Percentiles rank a stretch among this genome's conserved stretches.
These are phyloP conservation scores for Piloderma croceum DNA, from an alignment of 768 basidiomycete genomes.

Conservation along the genomic window DNA sequence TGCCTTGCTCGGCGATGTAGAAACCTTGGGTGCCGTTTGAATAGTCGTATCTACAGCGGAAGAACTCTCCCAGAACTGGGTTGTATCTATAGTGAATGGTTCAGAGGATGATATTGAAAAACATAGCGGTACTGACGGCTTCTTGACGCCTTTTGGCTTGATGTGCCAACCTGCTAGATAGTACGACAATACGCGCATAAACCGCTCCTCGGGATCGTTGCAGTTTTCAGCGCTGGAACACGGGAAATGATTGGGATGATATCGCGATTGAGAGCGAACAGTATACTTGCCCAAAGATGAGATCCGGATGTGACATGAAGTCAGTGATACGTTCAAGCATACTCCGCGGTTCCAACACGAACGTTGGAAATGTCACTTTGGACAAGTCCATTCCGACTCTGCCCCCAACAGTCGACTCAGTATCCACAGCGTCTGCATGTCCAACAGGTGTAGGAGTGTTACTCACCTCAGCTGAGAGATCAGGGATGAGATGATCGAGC, in stretches of 20 bases:
- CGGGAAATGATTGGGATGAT: conserved; percentile 7
- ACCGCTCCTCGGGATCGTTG: conserved; percentile 82
- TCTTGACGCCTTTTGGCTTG: conserved; percentile 99
- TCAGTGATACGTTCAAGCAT: conserved; percentile 99
- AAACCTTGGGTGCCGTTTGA: conserved; percentile 87
- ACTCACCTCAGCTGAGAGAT: conserved; percentile 84
- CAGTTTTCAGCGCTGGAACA: conserved; percentile 66
- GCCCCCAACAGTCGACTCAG: conserved; percentile 5
- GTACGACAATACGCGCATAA: conserved; percentile 85
- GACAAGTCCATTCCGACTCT: conserved; percentile 97
- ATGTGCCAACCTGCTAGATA: conserved; percentile 99
- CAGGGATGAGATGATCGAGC: conserved; percentile 79
- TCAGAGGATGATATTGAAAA: conserved; percentile 3
- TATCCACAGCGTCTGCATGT: background rate
- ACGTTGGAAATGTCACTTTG: conserved; percentile 89
- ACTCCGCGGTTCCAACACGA: conserved; percentile 94
- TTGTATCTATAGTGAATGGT: conserved; percentile 65
- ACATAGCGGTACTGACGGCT: conserved; percentile 60
- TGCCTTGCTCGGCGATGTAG: conserved; percentile 95
- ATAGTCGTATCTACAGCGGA: conserved; percentile 93
- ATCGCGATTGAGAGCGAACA: conserved; percentile 6
- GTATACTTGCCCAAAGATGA: conserved; percentile 80
- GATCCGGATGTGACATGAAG: conserved; percentile 98
- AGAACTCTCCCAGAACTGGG: conserved; percentile 95
- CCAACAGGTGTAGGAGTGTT: conserved; percentile 3